These are phyloP conservation scores for Juncus effusus DNA, from an alignment of 176 grass and related monocot species.

Conservation along the genomic window DNA sequence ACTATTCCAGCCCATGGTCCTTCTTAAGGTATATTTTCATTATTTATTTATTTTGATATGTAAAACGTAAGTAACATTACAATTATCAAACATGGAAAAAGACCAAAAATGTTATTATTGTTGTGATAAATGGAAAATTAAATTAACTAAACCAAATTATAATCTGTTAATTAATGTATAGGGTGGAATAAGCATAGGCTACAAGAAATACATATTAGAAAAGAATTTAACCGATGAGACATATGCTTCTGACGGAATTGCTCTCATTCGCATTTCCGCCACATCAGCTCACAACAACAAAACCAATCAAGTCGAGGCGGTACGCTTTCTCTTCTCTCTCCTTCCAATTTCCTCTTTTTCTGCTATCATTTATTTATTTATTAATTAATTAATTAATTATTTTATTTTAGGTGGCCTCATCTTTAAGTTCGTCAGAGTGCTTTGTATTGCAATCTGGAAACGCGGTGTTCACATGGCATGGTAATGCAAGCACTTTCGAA, in stretches of 20 bases:
- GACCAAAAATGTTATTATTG: background rate
- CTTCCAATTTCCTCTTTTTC: background rate
- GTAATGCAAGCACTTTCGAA: constrained; percentile 77
- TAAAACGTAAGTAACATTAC: background rate
- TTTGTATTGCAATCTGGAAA: constrained; percentile 94
- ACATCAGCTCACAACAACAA: constrained; percentile 77
- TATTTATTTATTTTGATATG: background rate
- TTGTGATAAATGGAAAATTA: background rate
- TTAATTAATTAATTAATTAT: background rate
- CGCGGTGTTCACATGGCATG: constrained; percentile 81
- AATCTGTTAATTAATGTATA: constrained; percentile 11
- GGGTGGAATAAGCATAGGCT: constrained; percentile 79
- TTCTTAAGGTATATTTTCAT: constrained; percentile 64
- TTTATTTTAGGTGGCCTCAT: constrained; percentile 67
- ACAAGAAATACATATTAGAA: constrained; percentile 53
- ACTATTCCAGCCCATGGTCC: constrained; percentile 91
- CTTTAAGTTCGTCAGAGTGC: constrained; percentile 76
- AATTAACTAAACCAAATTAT: constrained; percentile 5
- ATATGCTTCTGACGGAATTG: constrained; percentile 70
- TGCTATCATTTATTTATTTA: background rate
- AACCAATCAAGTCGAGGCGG: constrained; percentile 82
- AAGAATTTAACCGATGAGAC: constrained; percentile 55
- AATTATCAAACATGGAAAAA: constrained; percentile 8
- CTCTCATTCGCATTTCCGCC: constrained; percentile 73
- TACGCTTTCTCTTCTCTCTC: constrained; percentile 27